Base-by-base conservation (phyloP, 768 basidiomycete species). In the Fibroporia radiculosa region DNA sequence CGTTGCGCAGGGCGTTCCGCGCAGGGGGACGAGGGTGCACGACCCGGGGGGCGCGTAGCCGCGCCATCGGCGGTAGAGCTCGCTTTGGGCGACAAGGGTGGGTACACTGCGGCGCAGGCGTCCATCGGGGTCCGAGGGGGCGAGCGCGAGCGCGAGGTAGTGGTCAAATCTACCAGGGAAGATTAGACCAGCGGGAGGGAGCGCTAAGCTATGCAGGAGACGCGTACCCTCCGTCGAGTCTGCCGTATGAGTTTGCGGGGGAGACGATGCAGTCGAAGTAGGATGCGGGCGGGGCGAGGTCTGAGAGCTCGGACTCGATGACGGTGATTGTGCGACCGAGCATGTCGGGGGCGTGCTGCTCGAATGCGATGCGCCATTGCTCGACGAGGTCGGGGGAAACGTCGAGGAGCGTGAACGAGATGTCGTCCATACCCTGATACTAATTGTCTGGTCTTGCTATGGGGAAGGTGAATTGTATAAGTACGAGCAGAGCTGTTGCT, bases 191-290 rank as follows among this genome's bases (percentile, higher is more conserved):
- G n/a, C n/a, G n/a, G n/a, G n/a, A n/a, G n/a, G n/a, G n/a, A n/a
- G n/a, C n/a, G n/a, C n/a, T n/a, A n/a, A n/a, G n/a, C n/a, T n/a
- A n/a, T n/a, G n/a, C n/a, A n/a, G n/a, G n/a, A n/a, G n/a, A n/a
- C n/a, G n/a, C n/a, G n/a, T 16, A 61, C 59, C 56, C 58, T 16
- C 61, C 58, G 44, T 62, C 61, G 48, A 61, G 55, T 29, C 53
- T 56, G 18, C 59, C 59, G 36, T 50, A 59, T 1, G 59, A 59
- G 37, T 61, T 62, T 8, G 56, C 59, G 7, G 58, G 59, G n/a
- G 59, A 60, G 22, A 61, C 57, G 12, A 59, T 40, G 43, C 59
- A 62, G 45, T 62, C 59, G 23, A 51, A 51, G 25, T 26, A 19
- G 6, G 33, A 31, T 23, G 39, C 29, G 4, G 36, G 47, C 4